Evolutionary conservation across 1,139 yeast genomes (phyloP).

Genomic region (Nakaseomyces nivariensis): DNA sequence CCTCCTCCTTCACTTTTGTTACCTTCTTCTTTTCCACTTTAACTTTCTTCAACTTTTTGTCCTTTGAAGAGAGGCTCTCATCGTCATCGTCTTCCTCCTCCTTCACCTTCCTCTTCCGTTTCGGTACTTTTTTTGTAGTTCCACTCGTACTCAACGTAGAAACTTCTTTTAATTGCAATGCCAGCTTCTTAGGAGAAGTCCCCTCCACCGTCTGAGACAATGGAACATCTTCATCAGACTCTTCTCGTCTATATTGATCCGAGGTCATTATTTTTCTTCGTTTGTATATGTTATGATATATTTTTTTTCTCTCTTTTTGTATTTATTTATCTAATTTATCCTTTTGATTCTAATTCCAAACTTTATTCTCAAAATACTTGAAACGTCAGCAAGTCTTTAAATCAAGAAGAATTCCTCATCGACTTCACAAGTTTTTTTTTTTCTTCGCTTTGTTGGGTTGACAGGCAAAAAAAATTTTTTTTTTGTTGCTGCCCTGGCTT

Average conservation of each 20-base stretch:
- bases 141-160: too few species aligned
- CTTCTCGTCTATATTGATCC: not conserved
- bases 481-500: too few species aligned
- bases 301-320: too few species aligned
- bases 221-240: not conserved
- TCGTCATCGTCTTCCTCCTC: not conserved
- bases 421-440: too few species aligned
- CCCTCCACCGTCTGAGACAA: not conserved
- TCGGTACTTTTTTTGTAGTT: not conserved
- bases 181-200: not conserved
- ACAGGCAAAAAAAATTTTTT: too few species aligned
- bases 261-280: not conserved
- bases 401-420: too few species aligned
- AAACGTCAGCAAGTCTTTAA: too few species aligned
- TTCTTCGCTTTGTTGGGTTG: too few species aligned
- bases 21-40: slow-evolving; percentile 4
- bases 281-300: not conserved
- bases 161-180: not conserved
- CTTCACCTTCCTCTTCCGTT: not conserved
- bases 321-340: too few species aligned
- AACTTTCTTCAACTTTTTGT: not conserved
- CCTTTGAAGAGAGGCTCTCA: not conserved
- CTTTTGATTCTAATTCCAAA: too few species aligned
- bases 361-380: too few species aligned
- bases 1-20: slow-evolving; percentile 9